Conservation (phyloP, 2,329 filamentous ascomycete genomes). For the Hypoxylon sp. region DNA sequence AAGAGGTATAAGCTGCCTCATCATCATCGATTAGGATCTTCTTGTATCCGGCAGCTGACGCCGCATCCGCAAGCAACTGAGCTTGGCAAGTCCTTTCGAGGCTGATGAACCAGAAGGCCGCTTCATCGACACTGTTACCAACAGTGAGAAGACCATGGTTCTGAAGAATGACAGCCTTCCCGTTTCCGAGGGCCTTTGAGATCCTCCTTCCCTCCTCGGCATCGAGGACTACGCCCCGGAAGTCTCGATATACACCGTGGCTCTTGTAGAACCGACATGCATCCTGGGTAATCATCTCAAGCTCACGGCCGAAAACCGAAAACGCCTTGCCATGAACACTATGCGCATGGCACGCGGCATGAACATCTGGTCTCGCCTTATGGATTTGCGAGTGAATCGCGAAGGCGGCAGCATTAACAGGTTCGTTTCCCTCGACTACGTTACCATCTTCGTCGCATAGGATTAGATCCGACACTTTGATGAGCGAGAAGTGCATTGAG, state of each 20-base stretch:
- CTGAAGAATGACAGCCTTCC: constrained; percentile 69
- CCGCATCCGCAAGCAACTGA: constrained; percentile 73
- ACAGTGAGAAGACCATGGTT: constrained; percentile 77
- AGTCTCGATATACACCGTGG: constrained; percentile 71
- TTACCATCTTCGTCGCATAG: constrained; percentile 70
- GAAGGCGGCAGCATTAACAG: constrained; percentile 72
- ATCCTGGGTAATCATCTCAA: constrained; percentile 75
- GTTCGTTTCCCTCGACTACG: constrained; percentile 69
- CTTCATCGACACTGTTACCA: constrained; percentile 74
- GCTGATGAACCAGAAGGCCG: constrained; percentile 73
- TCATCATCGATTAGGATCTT: constrained; percentile 53
- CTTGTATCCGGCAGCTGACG: constrained; percentile 55
- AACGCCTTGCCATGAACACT: constrained; percentile 72
- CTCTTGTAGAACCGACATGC: constrained; percentile 71
- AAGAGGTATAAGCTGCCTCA: constrained; percentile 49
- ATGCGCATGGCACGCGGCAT: constrained; percentile 73
- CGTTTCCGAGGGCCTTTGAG: constrained; percentile 68
- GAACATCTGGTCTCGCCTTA: constrained; percentile 70
- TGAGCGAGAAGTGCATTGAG: constrained; percentile 71
- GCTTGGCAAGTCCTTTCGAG: constrained; percentile 74
- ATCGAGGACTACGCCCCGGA: constrained; percentile 72
- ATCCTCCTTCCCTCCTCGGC: constrained; percentile 71
- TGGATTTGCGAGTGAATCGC: constrained; percentile 73
- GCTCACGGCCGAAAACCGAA: constrained; percentile 67
- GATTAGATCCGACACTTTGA: constrained; percentile 73